Base-by-base conservation (phyloP, 768 basidiomycete genomes). In the Mycena vitilis region DNA sequence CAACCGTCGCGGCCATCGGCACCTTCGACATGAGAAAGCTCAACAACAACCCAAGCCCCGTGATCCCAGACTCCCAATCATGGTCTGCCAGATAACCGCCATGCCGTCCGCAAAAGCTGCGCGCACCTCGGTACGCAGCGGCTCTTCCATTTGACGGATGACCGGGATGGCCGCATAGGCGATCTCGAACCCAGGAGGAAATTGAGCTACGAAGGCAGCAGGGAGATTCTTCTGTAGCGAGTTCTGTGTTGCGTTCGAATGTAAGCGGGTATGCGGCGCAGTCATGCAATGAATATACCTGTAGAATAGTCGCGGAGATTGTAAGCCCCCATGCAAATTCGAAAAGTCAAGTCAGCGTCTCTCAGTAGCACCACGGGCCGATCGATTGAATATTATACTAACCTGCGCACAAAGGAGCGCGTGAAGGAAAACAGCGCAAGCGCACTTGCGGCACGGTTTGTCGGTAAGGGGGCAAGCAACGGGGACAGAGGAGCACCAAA, bases 21-120 rank as follows among this genome's bases (percentile, higher is more conserved):
- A 81, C 54, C 38, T 76, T 76, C 52, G 70, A 62, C 79, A 84
- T 78, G 3, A 80, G 22, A 2, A 81, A 64, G 12, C 76, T 70
- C 20, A 71, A 66, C 11, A 83, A 23, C 6, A 83, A 47, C 3
- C 84, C 84, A 18, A 79, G 37, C 53, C 53, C 53, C 8, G 73
- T 64, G n/a, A 87, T 75, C 2, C 79, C n/a, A n/a, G n/a, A n/a
- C n/a, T n/a, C n/a, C n/a, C 85, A 16, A 79, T 65, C 78, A 85
- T 75, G 76, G 40, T 76, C n/a, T 55, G 70, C 86, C 86, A 88
- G 18, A 85, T 58, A 0, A 77, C 71, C 0, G 56, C 37, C 53
- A 87, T 69, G 56, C 81, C 80, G 1, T 70, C 75, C 2, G 81
- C 79, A 65, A 86, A 86, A 16, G 84, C 84, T 9, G 49, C 75